phyloP scores from a whole-genome alignment of 2,329 filamentous ascomycete genomes.

The Aspergillus flavus region DNA sequence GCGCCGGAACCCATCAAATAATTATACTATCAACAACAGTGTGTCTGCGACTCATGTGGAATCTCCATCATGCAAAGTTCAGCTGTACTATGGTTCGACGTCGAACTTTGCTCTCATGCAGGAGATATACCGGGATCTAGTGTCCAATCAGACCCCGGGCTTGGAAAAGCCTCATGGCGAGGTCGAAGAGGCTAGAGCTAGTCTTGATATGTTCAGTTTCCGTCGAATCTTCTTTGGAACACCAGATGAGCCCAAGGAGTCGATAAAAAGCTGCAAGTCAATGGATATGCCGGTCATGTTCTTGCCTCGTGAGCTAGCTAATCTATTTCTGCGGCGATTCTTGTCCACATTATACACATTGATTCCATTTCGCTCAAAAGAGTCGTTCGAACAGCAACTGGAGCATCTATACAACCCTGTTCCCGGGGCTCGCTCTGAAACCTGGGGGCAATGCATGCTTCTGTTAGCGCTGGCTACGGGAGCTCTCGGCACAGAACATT shows the following conservation, averaged over 20 bases:
- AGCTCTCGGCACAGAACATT: slow-evolving; percentile 43
- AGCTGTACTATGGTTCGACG: slow-evolving; percentile 52
- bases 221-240: slow-evolving; percentile 45
- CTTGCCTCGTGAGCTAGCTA: slow-evolving; percentile 43
- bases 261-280: slow-evolving; percentile 24
- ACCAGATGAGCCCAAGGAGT: slow-evolving; percentile 38
- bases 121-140: slow-evolving; percentile 39
- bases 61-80: slow-evolving; percentile 48
- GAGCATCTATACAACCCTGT: slow-evolving; percentile 38
- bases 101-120: slow-evolving; percentile 51
- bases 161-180: slow-evolving; percentile 29
- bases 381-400: slow-evolving; percentile 39
- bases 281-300: slow-evolving; percentile 37
- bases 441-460: slow-evolving; percentile 40
- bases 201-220: slow-evolving; percentile 43
- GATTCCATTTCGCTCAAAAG: slow-evolving; percentile 39
- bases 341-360: slow-evolving; percentile 46
- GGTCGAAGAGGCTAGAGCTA: slow-evolving; percentile 41
- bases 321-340: slow-evolving; percentile 43
- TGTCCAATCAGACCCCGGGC: slow-evolving; percentile 20
- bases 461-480: slow-evolving; percentile 43
- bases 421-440: slow-evolving; percentile 36
- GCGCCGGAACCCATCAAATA: slow-evolving; percentile 23
- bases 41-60: slow-evolving; percentile 52
- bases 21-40: slow-evolving; percentile 42